Evolutionary conservation across 2,329 filamentous ascomycete genomes (phyloP), one percentile per base, ranked within the genome.

Genomic region (Colletotrichum trifolii): DNA sequence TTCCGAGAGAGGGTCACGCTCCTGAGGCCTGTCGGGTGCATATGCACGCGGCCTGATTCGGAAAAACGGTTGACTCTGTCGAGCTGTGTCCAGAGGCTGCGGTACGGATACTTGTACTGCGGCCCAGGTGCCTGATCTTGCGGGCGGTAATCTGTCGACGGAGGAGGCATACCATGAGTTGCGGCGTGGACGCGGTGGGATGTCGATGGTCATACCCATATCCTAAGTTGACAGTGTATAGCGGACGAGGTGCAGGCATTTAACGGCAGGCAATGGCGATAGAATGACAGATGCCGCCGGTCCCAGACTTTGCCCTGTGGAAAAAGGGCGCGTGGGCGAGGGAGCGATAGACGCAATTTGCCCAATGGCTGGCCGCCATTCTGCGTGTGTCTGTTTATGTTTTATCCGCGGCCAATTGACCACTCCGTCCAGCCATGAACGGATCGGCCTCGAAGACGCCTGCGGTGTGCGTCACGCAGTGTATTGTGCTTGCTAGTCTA

Each of bases 21-120:
- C 53, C 59, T 52, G 33, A 57, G 59, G 53, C 63, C 53, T 66
- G 60, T 58, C 48, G 35, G 46, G n/a, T 54, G 63, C 63, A 54
- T 64, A 64, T 66, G 63, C 60, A 58, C 40, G 53, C 54, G 59
- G 63, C 63, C 43, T 15, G 47, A 66, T 66, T 66, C 13, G 59
- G 63, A 64, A 54, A 54, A 34, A 47, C 33, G 53, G 52, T 39
- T 60, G 62, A 54, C 57, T 52, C 50, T 55, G 38, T 42, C 6
- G 49, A 34, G 25, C 38, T 13, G 10, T 15, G 25, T 17, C 47
- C 12, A 53, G 49, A 48, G 58, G 53, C 25, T 25, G 25, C 25
- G 25, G 25, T 25, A 25, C 25, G 25, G 25, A 5, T 5, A 34
- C 25, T 17, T 12, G 34, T 13, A 50, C 13, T 38, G 34, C 53